Base-by-base conservation (phyloP, 2,329 filamentous ascomycete genomes). In the Aaosphaeria arxii region DNA sequence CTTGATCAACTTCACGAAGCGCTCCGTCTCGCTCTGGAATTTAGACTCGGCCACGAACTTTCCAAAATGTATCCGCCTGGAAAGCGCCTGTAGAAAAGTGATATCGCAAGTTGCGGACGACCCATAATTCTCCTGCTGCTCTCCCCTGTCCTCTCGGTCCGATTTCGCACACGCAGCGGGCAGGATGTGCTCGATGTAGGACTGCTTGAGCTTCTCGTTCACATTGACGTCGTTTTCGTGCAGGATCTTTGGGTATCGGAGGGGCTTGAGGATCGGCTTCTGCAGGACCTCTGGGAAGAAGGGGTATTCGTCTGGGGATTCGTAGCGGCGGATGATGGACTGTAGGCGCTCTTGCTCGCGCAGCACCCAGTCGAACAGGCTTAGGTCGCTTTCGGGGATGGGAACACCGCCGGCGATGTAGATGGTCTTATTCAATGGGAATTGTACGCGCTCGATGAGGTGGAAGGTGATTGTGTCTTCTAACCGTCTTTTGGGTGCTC, bases 1-100 rank as follows among this genome's bases (percentile, higher is more conserved):
- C 70, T 86, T 84, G 74, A 99, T 97, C 71, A 97, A 72, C 53
- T 77, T 78, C 5, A 88, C 91, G 69, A 92, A 99, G 53, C 76
- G 81, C 60, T 91, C 89, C 30, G 84, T 81, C 58, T 97, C 89
- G 42, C 87, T 86, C 60, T 82, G 82, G 73, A 96, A 99, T 75
- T 99, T 99, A 50, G 87, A 86, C 78, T 99, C 94, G 40, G 94
- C 94, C 6, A 99, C 94, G 64, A 97, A 97, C 75, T 97, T 99
- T 59, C 94, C 94, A 74, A 96, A 99, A 73, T 99, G 94, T 59
- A 99, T 94, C 47, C 94, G 80, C 39, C 92, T 82, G 36, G 89
- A 95, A 42, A 99, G 75, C 4, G 94, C 88, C 76, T 99, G 94
- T 55, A 99, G 77, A 62, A 88, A 92, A 45, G 83, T 81, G 52